Base-by-base conservation (phyloP, 163 green algal genomes). In the Chlamydomonas reinhardtii region DNA sequence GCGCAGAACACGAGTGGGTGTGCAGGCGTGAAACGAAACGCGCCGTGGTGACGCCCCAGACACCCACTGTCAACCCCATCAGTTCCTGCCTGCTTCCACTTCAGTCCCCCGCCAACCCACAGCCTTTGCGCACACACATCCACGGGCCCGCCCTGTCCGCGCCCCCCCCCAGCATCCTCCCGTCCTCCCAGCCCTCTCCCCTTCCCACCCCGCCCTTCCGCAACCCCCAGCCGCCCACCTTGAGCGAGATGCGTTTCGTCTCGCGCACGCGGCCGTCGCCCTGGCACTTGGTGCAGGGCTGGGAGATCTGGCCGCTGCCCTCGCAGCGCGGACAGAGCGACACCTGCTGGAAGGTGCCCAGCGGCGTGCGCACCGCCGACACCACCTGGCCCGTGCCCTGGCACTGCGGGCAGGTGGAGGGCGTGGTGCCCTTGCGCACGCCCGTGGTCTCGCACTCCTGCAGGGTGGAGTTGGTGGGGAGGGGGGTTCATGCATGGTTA, bases 331-430 rank as follows among this genome's bases (percentile, higher is more conserved):
- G 91, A 91, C 97, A 99, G 15, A 91, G 92, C 2, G 93, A 81
- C 4, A 84, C 66, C 91, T 99, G 97, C 92, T 99, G 97, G 92
- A 99, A 99, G 27, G 93, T 95, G 62, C 98, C 98, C 72, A 99
- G 93, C 2, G 98, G 98, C 12, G 98, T 99, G 64, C 96, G 94
- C 52, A 97, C 92, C 5, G 92, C 88, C 31, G 94, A 90, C 25
- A 98, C 92, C 29, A 98, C 92, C 92, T 99, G 97, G 9, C 98
- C 98, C 2, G 90, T 85, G n/a, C 98, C 98, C n/a, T 94, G 91
- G 90, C 98, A 99, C n/a, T 94, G 93, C 25, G 74, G 68, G 93
- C 98, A 99, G 2, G 86, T 97, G 73, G n/a, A 92, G 34, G 97
- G 89, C 2, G 48, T 96, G 32, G 98, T 99, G 73, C 98, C 98